Evolutionary conservation across 257 asterid genomes (phyloP), one percentile per base, ranked within the genome.

Genomic region (Ligustrum vulgare): DNA sequence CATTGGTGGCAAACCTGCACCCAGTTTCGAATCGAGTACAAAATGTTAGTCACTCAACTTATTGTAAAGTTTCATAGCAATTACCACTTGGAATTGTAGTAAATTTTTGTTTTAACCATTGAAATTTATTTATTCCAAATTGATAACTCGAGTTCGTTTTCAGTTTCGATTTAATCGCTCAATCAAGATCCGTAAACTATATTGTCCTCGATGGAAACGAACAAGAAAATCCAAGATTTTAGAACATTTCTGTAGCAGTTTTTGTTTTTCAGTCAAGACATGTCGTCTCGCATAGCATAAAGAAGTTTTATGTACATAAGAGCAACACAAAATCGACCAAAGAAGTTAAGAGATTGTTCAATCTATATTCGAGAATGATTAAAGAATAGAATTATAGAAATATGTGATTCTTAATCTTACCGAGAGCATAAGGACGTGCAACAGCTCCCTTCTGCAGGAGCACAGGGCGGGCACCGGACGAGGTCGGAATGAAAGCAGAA

Each of bases 1-100:
- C 85, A 91, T 43, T 23, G 88, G 71, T 69, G 97, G 94, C 86
- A 91, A 71, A 5, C 94, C 97, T 91, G 77, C 54, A 60, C 67
- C 5, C 10, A 25, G 62, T 51, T 51, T 51, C 18, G 62, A 51
- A 49, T 6, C 60, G 7, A 18, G 60, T 49, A 51, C 7, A 16
- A 8, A 51, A n/a, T 51, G 62, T 18, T 51, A 6, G 25, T 51
- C 25, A n/a, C 62, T 51, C 54, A 7, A 16, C 62, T 51, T 51
- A n/a, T 51, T 18, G 6, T 0, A 16, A 51, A 51, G 23, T 51
- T 16, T 18, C 23, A 18, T 18, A 51, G 6, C 2, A 18, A 9
- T 1, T 23, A 6, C 25, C 60, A 6, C 25, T 18, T 51, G 18
- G 18, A 51, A 1, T 51, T 15, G 4, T 51, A 16, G 23, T 4